Percentiles rank a stretch among this genome's conserved stretches.
phyloP scores from a whole-genome alignment of 2,329 filamentous ascomycete genomes.

The Cercospora berteroae region DNA sequence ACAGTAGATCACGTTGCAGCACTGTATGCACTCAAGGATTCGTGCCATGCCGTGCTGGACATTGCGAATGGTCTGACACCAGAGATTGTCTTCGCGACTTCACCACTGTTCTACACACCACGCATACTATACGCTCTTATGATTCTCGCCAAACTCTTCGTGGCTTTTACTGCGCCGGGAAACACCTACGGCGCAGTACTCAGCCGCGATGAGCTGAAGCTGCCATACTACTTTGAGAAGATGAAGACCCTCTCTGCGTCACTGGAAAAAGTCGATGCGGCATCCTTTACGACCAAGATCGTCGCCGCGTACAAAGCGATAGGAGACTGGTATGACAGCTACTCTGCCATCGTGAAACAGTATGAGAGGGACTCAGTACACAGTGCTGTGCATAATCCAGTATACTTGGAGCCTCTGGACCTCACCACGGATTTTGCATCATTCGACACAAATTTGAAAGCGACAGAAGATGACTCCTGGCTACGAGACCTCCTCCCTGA shows the following conservation, averaged over 20 bases:
- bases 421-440: neutral
- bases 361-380: conserved; percentile 1
- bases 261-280: neutral
- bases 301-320: conserved; percentile 2
- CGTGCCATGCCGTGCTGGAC: conserved; percentile 21
- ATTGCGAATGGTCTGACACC: conserved; percentile 6
- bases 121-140: conserved; percentile 19
- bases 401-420: neutral
- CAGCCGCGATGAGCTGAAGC: conserved; percentile 23
- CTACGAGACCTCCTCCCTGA: neutral
- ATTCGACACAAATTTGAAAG: neutral
- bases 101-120: conserved; percentile 19
- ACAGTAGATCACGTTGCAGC: conserved; percentile 21
- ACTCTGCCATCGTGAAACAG: conserved; percentile 3
- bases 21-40: conserved; percentile 19
- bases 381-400: neutral
- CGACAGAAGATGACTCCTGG: neutral
- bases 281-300: conserved; percentile 6
- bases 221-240: conserved; percentile 11
- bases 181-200: conserved; percentile 26
- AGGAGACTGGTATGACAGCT: conserved; percentile 7
- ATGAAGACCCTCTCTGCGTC: neutral
- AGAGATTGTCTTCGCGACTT: neutral
- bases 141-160: conserved; percentile 22
- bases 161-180: conserved; percentile 20